Base-by-base conservation (phyloP, 108 stramenopile species). In the Pelagomonas calceolata region DNA sequence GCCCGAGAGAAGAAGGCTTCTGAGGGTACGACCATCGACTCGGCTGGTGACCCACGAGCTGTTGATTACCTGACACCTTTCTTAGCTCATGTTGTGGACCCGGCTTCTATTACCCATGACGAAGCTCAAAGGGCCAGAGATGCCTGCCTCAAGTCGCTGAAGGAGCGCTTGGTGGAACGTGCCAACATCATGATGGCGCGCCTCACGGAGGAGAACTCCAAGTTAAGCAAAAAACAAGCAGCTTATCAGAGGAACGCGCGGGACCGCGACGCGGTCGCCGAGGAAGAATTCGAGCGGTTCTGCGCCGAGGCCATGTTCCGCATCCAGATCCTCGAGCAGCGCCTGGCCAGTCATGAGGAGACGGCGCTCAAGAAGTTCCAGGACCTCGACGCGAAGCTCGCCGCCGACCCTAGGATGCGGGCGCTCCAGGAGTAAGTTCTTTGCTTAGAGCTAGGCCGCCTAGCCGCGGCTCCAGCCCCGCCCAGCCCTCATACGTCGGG, bases 1-100 rank as follows among this genome's bases (percentile, higher is more conserved):
- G 85, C 81, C 15, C 68, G 76, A 18, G 76, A 75, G 36, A 70
- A 72, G 26, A 64, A 32, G 16, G 68, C 37, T n/a, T 76, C 80
- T 66, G 76, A 74, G 66, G 79, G 79, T 7, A 68, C 77, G 66
- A 36, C 35, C 17, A 66, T 16, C 51, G 51, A 60, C 21, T 26
- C 7, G 21, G 21, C 30, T 4, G 0, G 15, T 10, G 72, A 66
- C 46, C 66, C 26, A 1, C 43, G 18, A 4, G 72, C 80, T 64
- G 76, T 84, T 45, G 90, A 91, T 67, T 91, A 89, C 72, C 80
- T 91, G 29, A 76, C 87, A 33, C 90, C 90, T 0, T 91, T 85
- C 82, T 69, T 91, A 29, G 66, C 69, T 70, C 68, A 80, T 64
- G 74, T 84, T 15, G 33, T 60, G 10, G 82, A 86, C 70, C 36